Base-by-base conservation (phyloP, 148 eudicot genomes). In the Rhododendron kiyosumense region DNA sequence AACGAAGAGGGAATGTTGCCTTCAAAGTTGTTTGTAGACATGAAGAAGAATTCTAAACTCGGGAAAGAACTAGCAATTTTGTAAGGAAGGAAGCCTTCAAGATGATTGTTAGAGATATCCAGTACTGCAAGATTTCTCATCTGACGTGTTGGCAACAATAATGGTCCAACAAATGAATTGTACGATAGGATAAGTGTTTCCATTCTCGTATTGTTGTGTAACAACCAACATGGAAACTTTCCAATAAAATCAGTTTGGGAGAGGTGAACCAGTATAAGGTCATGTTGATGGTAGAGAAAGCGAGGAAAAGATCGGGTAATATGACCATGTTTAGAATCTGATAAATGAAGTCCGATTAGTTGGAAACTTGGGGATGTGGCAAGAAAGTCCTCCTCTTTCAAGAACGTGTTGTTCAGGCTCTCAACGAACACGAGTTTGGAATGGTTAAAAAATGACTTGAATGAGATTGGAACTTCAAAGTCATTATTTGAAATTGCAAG, bases 331-430 rank as follows among this genome's bases (percentile, higher is more conserved):
- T 48, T 4, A 46, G 41, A 46, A 30, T 84, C 49, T 2, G 79
- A 77, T 17, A 87, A 34, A 43, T 52, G 22, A 0, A 83, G 14
- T 7, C 49, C 83, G 46, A 83, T 65, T 26, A 87, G 45, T 48
- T 84, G 88, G 18, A 87, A 87, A 6, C 20, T 65, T 24, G 86
- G 88, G 7, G 15, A 26, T 85, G 74, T 41, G 45, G 45, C 30
- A 15, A 9, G 28, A 52, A 78, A 48, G 17, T 83, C 67, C 79
- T 65, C 45, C 18, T 59, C 41, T 36, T 34, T 71, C 34, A 77
- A 32, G 18, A 54, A 45, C 52, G 36, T 24, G 43, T 34, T 46
- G 41, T 84, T 65, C 5, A 77, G 0, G 49, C 80, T 77, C 24
- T 41, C 80, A 38, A 26, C 67, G 69, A 24, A 22, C 69, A 3